A percentile compares a stretch with the other conserved stretches of the same genome.
phyloP scores from a whole-genome alignment of 768 basidiomycete species.

The Kondoa malvinella region DNA sequence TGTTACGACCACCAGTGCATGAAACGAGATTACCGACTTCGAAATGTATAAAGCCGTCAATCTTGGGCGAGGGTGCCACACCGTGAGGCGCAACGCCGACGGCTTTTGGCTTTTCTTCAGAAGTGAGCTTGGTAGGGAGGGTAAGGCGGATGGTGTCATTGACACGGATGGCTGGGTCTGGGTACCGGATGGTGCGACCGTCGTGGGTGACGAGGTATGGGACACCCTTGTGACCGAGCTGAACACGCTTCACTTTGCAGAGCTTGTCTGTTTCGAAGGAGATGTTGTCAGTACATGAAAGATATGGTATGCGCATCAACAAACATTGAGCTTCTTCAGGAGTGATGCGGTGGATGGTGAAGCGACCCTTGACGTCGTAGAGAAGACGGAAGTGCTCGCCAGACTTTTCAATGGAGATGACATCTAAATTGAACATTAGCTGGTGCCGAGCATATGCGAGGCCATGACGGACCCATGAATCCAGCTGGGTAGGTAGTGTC shows the following conservation, averaged over 20 bases:
- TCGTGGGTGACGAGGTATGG: conserved; percentile 98
- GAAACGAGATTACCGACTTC: conserved; percentile 87
- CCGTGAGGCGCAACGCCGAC: conserved; percentile 15
- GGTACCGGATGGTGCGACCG: conserved; percentile 98
- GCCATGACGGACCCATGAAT: conserved; percentile 61
- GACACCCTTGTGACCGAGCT: conserved; percentile 80
- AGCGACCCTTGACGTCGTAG: conserved; percentile 99
- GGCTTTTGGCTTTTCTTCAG: conserved; percentile 12
- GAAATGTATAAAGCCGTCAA: conserved; percentile 76
- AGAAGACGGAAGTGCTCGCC: conserved; percentile 98
- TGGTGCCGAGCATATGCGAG: neutral
- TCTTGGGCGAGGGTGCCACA: conserved; percentile 42
- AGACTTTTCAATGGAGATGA: conserved; percentile 91
- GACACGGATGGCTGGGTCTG: conserved; percentile 75
- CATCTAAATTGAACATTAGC: conserved; percentile 43
- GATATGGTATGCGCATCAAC: conserved; percentile 39
- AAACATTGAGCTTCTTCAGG: conserved; percentile 75
- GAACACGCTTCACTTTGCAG: conserved; percentile 58
- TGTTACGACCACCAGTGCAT: conserved; percentile 98
- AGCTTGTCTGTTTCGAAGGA: conserved; percentile 24
- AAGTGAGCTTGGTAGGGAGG: conserved; percentile 48
- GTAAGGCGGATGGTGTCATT: conserved; percentile 98
- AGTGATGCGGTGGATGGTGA: conserved; percentile 98
- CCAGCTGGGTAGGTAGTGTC: conserved; percentile 93
- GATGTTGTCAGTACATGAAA: neutral